Evolutionary conservation across 495 filamentous ascomycete species (phyloP).

Genomic region (Daldinia childiae): DNA sequence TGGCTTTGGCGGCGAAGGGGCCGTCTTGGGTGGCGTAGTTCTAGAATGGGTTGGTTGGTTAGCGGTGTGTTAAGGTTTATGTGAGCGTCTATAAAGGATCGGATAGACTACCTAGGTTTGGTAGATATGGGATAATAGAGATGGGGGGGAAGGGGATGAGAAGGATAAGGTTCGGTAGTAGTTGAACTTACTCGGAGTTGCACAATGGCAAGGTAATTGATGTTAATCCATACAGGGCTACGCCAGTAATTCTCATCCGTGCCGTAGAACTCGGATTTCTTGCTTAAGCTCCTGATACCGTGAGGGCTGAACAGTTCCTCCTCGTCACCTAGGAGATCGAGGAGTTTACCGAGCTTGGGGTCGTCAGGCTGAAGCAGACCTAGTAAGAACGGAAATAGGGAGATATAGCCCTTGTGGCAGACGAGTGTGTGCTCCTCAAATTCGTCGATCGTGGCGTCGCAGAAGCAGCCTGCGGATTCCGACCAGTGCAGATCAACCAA

Average conservation of each 20-base stretch:
- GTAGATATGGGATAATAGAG: too few relatives aligned
- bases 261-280: slow-evolving; percentile 81
- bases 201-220: slow-evolving; percentile 89
- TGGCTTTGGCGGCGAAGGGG: slow-evolving; percentile 74
- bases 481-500: slow-evolving; percentile 95
- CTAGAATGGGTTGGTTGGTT: slow-evolving; percentile 50
- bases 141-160: neutral
- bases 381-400: slow-evolving; percentile 90
- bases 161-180: slow-evolving; percentile 7
- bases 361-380: slow-evolving; percentile 76
- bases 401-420: slow-evolving; percentile 97
- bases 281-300: slow-evolving; percentile 88
- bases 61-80: neutral
- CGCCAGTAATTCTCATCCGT: slow-evolving; percentile 98
- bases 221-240: slow-evolving; percentile 95
- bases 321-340: slow-evolving; percentile 81
- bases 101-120: too few relatives aligned
- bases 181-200: slow-evolving; percentile 76
- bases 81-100: too few relatives aligned
- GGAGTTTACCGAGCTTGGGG: slow-evolving; percentile 72
- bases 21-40: slow-evolving; percentile 65
- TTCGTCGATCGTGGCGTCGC: slow-evolving; percentile 94
- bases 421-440: slow-evolving; percentile 90
- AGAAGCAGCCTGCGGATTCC: slow-evolving; percentile 80
- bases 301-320: slow-evolving; percentile 87